Percentiles rank a stretch among this genome's conserved stretches.
Evolutionary conservation across 202 grass and related monocot species (phyloP).

Genomic region (Schoenoplectus tabernaemontani): DNA sequence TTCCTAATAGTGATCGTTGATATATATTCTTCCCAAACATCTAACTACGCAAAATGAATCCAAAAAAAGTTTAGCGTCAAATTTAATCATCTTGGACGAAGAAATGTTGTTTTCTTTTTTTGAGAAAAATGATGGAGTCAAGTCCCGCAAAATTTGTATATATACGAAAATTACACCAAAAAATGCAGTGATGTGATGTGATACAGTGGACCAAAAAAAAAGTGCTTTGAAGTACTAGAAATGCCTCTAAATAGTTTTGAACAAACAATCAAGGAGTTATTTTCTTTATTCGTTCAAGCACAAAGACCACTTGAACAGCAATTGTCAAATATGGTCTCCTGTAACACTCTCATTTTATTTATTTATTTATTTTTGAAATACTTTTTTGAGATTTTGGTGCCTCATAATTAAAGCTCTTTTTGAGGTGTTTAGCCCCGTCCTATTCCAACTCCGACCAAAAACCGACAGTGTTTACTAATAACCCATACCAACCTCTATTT

Average conservation of each 20-base stretch:
- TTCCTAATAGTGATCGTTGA: too few species aligned
- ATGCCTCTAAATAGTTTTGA: background rate
- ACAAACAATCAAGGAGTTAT: background rate
- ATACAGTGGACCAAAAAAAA: too few species aligned
- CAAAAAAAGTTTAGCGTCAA: too few species aligned
- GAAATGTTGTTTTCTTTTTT: too few species aligned
- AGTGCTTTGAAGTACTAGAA: background rate
- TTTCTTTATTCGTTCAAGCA: background rate
- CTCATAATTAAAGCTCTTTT: background rate
- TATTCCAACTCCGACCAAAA: constrained; percentile 10
- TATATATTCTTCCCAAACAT: too few species aligned
- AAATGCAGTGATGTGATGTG: too few species aligned
- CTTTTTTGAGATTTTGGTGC: constrained; percentile 18
- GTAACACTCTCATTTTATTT: background rate
- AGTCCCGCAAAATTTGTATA: too few species aligned
- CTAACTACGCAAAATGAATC: too few species aligned
- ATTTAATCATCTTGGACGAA: too few species aligned
- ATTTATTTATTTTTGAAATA: background rate
- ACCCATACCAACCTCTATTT: constrained; percentile 2
- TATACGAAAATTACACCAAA: too few species aligned
- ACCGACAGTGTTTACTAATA: constrained; percentile 13
- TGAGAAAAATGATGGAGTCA: too few species aligned
- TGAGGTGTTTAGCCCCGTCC: constrained; percentile 5
- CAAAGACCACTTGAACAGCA: background rate
- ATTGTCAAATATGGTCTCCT: constrained; percentile 18